Percentiles rank a stretch among this genome's conserved stretches.
Evolutionary conservation across 768 basidiomycete species (phyloP).

Genomic region (Zangia roseola): DNA sequence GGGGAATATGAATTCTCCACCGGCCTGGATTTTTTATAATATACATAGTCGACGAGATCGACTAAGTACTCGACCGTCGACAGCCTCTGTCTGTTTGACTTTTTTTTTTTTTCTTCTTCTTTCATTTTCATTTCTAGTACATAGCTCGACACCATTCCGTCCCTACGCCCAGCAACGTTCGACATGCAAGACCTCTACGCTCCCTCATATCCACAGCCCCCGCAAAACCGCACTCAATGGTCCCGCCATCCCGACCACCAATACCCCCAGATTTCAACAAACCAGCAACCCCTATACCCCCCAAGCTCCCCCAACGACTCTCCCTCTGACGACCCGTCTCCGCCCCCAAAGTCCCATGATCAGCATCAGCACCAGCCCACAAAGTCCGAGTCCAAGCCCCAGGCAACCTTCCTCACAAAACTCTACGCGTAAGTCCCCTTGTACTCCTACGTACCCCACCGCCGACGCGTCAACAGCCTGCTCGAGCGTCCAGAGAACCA

Average conservation of each 20-base stretch:
- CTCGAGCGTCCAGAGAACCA: conserved; percentile 91
- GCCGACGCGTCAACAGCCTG: conserved; percentile 49
- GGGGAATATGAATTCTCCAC: conserved; percentile 41
- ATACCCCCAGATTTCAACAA: conserved; percentile 35
- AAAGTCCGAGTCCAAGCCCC: conserved; percentile 78
- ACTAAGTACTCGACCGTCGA: conserved; percentile 22
- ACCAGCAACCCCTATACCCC: conserved; percentile 32
- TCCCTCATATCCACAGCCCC: conserved; percentile 34
- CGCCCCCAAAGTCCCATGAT: conserved; percentile 33
- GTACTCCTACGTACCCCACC: conserved; percentile 9
- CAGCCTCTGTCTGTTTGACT: conserved; percentile 30
- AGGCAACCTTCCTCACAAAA: conserved; percentile 96
- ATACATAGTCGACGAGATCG: conserved; percentile 34
- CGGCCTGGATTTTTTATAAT: conserved; percentile 36
- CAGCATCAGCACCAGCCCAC: conserved; percentile 48
- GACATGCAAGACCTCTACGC: conserved; percentile 50
- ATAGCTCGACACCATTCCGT: conserved; percentile 37
- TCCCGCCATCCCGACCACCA: conserved; percentile 33
- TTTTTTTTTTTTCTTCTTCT: conserved; percentile 28
- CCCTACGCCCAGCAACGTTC: conserved; percentile 41
- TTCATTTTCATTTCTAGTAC: conserved; percentile 32
- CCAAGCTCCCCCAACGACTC: conserved; percentile 40
- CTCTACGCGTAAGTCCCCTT: conserved; percentile 79
- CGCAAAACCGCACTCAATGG: conserved; percentile 43
- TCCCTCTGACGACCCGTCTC: conserved; percentile 50